These are phyloP conservation scores for Oryza longistaminata DNA, from an alignment of 176 grass and related monocot species.

Conservation along the genomic window DNA sequence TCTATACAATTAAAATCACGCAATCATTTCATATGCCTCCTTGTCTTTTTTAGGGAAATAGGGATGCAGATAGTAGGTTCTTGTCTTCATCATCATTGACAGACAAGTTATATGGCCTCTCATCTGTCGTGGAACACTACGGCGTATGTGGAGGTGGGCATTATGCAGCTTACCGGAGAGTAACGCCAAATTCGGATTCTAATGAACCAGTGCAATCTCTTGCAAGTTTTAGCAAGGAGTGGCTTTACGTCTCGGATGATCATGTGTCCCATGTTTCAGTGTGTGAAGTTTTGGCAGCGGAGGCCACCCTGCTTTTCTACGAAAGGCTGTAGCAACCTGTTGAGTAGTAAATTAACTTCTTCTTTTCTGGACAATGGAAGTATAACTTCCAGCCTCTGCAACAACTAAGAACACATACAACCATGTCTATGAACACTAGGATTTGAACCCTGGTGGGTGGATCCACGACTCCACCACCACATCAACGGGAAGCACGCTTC, in stretches of 20 bases:
- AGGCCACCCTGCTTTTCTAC: constrained; percentile 89
- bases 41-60: constrained; percentile 26
- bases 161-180: constrained; percentile 80
- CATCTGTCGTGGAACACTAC: constrained; percentile 84
- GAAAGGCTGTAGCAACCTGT: constrained; percentile 52
- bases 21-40: not conserved
- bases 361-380: too few species aligned
- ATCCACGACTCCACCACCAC: too few species aligned
- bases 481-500: too few species aligned
- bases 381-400: too few species aligned
- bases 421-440: too few species aligned
- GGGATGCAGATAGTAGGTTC: constrained; percentile 2
- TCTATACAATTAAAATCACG: not conserved
- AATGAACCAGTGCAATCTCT: constrained; percentile 30
- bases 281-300: constrained; percentile 61
- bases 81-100: constrained; percentile 3
- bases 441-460: too few species aligned
- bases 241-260: constrained; percentile 86
- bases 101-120: constrained; percentile 55
- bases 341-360: constrained; percentile 5
- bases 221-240: constrained; percentile 30
- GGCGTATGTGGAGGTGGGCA: constrained; percentile 76
- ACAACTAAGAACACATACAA: too few species aligned
- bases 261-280: constrained; percentile 63
- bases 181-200: constrained; percentile 25